phyloP scores from a whole-genome alignment of 208 protist genomes.

The Trypanosomatidae sp. region DNA sequence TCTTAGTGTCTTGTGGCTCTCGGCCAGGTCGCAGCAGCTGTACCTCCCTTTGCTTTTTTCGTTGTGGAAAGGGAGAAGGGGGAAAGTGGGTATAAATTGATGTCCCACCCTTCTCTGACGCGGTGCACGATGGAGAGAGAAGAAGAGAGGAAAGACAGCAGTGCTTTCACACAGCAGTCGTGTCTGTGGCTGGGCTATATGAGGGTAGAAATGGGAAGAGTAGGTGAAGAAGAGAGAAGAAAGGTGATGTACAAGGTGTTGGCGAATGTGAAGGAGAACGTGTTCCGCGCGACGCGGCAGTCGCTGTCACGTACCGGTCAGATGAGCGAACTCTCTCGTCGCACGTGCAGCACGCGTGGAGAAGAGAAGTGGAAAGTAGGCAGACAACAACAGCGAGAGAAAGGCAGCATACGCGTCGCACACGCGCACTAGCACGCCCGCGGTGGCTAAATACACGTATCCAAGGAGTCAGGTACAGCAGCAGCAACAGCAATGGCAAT shows the following conservation, averaged over 20 bases:
- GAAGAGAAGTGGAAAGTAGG: not conserved
- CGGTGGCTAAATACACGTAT: not conserved
- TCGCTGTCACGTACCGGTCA: not conserved
- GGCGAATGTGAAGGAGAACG: not conserved
- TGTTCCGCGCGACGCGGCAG: not conserved
- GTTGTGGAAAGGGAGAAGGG: too few relatives aligned
- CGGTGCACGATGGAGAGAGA: not conserved
- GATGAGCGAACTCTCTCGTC: not conserved
- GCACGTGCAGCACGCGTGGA: not conserved
- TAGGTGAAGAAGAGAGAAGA: not conserved
- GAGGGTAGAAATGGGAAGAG: not conserved
- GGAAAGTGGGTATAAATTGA: not conserved
- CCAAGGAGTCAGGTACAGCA: not conserved
- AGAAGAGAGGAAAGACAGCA: constrained; percentile 20
- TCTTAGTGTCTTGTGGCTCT: not conserved
- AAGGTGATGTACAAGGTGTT: not conserved
- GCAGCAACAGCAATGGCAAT: not conserved
- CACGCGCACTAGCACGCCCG: not conserved
- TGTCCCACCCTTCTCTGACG: not conserved
- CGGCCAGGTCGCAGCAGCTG: not conserved
- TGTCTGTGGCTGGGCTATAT: constrained; percentile 4
- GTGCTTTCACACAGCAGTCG: not conserved
- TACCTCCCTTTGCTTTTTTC: not conserved
- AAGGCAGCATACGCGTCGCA: not conserved
- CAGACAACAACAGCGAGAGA: constrained; percentile 7